These are phyloP conservation scores for Gossypium schwendimanii DNA, from an alignment of 441 rosid species.

Conservation along the genomic window DNA sequence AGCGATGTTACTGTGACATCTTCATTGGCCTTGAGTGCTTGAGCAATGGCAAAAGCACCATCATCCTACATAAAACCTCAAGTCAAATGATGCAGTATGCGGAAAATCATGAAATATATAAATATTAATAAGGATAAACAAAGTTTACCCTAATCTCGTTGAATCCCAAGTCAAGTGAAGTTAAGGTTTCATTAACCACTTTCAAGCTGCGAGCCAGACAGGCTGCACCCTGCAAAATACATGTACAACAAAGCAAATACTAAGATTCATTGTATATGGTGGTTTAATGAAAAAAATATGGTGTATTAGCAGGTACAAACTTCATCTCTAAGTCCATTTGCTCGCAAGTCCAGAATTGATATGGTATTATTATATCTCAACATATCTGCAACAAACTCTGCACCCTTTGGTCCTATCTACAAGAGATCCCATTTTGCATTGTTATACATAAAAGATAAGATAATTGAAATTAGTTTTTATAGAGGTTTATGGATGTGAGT, in stretches of 20 bases:
- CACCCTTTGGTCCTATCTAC: slow-evolving; percentile 89
- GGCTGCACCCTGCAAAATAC: slow-evolving; percentile 60
- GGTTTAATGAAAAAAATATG: background rate
- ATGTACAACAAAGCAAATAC: background rate
- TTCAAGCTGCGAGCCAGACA: slow-evolving; percentile 84
- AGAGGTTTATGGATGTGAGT: slow-evolving; percentile 3
- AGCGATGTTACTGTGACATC: slow-evolving; percentile 71
- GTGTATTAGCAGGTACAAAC: slow-evolving; percentile 30
- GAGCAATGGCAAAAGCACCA: slow-evolving; percentile 91
- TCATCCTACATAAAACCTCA: slow-evolving; percentile 51
- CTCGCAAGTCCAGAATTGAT: slow-evolving; percentile 77
- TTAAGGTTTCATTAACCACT: slow-evolving; percentile 88
- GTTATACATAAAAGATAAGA: background rate
- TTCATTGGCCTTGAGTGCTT: slow-evolving; percentile 85
- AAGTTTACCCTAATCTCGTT: slow-evolving; percentile 70
- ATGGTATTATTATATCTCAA: slow-evolving; percentile 80
- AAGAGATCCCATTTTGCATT: slow-evolving; percentile 12
- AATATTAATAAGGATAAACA: background rate
- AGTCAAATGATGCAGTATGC: background rate
- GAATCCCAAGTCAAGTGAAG: slow-evolving; percentile 81
- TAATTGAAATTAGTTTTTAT: background rate
- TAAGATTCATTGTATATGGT: background rate
- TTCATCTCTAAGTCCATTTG: slow-evolving; percentile 88
- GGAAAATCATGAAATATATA: background rate
- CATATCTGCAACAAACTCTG: slow-evolving; percentile 76